Evolutionary conservation across 2,329 filamentous ascomycete species (phyloP).

Genomic region (Ophiostoma populinum): DNA sequence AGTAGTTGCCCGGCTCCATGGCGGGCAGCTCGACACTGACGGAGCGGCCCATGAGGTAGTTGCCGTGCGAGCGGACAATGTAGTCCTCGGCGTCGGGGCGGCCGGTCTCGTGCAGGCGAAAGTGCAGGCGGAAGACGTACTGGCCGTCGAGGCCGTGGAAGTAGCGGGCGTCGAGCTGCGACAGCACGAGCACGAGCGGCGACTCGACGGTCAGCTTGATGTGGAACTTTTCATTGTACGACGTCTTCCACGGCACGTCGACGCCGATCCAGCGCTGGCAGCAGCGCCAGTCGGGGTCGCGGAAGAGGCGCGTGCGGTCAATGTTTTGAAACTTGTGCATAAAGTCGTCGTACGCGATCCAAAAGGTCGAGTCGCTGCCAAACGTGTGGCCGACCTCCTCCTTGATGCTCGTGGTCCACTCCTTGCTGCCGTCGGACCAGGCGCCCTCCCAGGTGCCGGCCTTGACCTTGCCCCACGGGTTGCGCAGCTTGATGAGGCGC

Average conservation of each 20-base stretch:
- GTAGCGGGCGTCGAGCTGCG: constrained; percentile 40
- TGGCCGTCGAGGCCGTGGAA: constrained; percentile 39
- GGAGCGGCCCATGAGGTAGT: constrained; percentile 49
- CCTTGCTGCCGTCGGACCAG: constrained; percentile 65
- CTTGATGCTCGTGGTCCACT: constrained; percentile 72
- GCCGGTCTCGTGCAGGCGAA: constrained; percentile 32
- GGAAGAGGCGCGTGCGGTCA: constrained; percentile 40
- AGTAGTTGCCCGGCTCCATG: constrained; percentile 58
- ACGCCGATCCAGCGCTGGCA: constrained; percentile 25
- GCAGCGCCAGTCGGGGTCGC: constrained; percentile 33
- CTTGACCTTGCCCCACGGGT: constrained; percentile 67
- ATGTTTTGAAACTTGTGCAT: constrained; percentile 41
- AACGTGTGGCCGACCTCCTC: constrained; percentile 55
- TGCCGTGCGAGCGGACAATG: constrained; percentile 34
- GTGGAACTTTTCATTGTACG: constrained; percentile 38
- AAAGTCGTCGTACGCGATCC: constrained; percentile 41
- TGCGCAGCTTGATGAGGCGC: constrained; percentile 45
- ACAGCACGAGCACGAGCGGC: constrained; percentile 36
- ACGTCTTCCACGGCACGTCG: constrained; percentile 35
- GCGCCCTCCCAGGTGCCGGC: constrained; percentile 64
- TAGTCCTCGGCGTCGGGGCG: constrained; percentile 29
- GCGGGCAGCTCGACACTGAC: constrained; percentile 57
- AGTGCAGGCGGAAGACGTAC: constrained; percentile 35
- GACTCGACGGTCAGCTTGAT: constrained; percentile 31
- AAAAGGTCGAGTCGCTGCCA: constrained; percentile 55